Evolutionary conservation across 331 rosid genomes (phyloP), one percentile per base, ranked within the genome.

Genomic region (Cucumis variabilis): DNA sequence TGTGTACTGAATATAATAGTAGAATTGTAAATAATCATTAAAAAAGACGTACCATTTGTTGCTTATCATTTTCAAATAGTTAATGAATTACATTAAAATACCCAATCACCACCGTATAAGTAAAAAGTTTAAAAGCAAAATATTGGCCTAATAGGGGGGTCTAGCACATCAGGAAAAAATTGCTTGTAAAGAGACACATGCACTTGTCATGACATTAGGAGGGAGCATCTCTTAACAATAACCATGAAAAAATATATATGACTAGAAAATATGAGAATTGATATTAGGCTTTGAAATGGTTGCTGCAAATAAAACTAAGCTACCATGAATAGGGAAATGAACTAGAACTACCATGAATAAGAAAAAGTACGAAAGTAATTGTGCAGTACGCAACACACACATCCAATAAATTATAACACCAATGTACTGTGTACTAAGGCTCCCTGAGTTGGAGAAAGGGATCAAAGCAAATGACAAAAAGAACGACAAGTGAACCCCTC

Each of bases 351-450:
- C 37, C n/a, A 50, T n/a, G 63, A n/a, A 13, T 25, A 79, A 11
- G 53, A 10, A 60, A 19, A 20, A 80, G 84, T 27, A 60, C 19
- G 60, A 58, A 55, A 3, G 51, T 30, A 81, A 60, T 30, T 79
- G 37, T 33, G 19, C 68, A n/a, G 83, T 62, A 76, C 7, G 19
- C 68, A n/a, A 65, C 82, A 76, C 7, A n/a, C 67, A 58, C 44
- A 62, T 80, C 69, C 48, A 80, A 19, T 25, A 80, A 55, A 25
- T 58, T 53, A 28, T 80, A 58, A 80, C 85, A 53, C 46, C 85
- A 55, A 70, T 70, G 48, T 16, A 53, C 6, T 16, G 16, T 27
- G 48, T 68, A 20, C 12, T 62, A 62, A 62, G 24, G 67, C 67
- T 62, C 2, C 67, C 24, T 62, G 24, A 20, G 7, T 19, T 7